Evolutionary conservation across 768 basidiomycete genomes (phyloP).

Genomic region (Ramaria sp.): DNA sequence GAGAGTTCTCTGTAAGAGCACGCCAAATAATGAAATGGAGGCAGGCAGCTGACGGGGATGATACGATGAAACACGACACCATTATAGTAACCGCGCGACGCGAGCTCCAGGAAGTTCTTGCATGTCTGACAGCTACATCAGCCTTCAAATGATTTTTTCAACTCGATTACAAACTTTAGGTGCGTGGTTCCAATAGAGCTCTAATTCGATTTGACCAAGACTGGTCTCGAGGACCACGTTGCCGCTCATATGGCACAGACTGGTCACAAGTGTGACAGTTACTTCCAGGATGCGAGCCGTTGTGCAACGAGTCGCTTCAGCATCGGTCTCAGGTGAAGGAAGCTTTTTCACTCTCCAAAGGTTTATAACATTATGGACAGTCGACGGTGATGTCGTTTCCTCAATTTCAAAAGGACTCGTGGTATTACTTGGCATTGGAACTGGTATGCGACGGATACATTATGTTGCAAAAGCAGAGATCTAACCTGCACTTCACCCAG

Average conservation of each 20-base stretch:
- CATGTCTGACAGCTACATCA: slow-evolving; percentile 53
- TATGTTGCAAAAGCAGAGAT: slow-evolving; percentile 1
- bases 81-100: slow-evolving; percentile 91
- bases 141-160: slow-evolving; percentile 1
- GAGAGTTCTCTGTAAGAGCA: not conserved
- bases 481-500: slow-evolving; percentile 15
- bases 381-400: slow-evolving; percentile 70
- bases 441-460: slow-evolving; percentile 33
- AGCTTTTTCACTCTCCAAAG: not conserved
- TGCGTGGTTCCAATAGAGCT: slow-evolving; percentile 89
- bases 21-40: not conserved
- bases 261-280: slow-evolving; percentile 72
- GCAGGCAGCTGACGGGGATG: slow-evolving; percentile 48
- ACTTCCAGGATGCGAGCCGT: slow-evolving; percentile 67
- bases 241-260: slow-evolving; percentile 49
- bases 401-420: slow-evolving; percentile 77
- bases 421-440: slow-evolving; percentile 83
- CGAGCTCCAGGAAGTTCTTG: slow-evolving; percentile 87
- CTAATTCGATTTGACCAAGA: slow-evolving; percentile 78
- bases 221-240: slow-evolving; percentile 74
- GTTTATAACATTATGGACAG: slow-evolving; percentile 27
- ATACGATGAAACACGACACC: slow-evolving; percentile 85
- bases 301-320: slow-evolving; percentile 71
- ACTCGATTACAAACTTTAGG: slow-evolving; percentile 40
- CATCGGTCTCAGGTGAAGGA: slow-evolving; percentile 67